phyloP scores from a whole-genome alignment of 345 rosid genomes.

The Salix brachista region DNA sequence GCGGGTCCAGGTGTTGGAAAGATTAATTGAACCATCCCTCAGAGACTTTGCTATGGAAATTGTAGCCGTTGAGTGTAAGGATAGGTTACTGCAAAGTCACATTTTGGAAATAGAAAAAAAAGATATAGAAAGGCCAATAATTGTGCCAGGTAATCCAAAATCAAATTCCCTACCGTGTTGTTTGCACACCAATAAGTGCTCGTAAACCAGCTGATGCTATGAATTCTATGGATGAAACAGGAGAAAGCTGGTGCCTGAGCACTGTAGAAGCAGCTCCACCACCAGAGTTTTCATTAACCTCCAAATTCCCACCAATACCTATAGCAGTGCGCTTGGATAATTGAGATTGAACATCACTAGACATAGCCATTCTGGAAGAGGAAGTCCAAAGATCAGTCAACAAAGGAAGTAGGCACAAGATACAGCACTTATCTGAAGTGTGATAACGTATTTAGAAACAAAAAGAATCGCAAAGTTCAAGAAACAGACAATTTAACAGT shows the following conservation, averaged over 20 bases:
- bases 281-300: slow-evolving; percentile 61
- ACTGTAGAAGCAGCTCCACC: slow-evolving; percentile 68
- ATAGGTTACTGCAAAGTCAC: slow-evolving; percentile 51
- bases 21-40: slow-evolving; percentile 86
- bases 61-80: slow-evolving; percentile 78
- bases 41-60: slow-evolving; percentile 71
- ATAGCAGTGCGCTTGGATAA: slow-evolving; percentile 67
- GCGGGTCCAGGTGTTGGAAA: slow-evolving; percentile 86
- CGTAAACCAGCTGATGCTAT: slow-evolving; percentile 75
- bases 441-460: neutral
- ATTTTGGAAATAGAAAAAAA: neutral
- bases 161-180: slow-evolving; percentile 56
- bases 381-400: slow-evolving; percentile 15
- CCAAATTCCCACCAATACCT: slow-evolving; percentile 73
- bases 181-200: slow-evolving; percentile 67
- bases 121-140: slow-evolving; percentile 6
- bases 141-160: neutral
- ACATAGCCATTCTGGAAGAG: slow-evolving; percentile 75
- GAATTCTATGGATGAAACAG: slow-evolving; percentile 73
- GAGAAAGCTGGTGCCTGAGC: slow-evolving; percentile 65
- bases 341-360: slow-evolving; percentile 74
- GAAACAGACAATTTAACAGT: neutral
- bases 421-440: neutral
- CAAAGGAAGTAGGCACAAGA: slow-evolving; percentile 5
- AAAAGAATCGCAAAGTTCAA: neutral